Evolutionary conservation across 2,329 filamentous ascomycete species (phyloP), one percentile per base, ranked within the genome.

Genomic region (Paraphaeosphaeria sporulosa): DNA sequence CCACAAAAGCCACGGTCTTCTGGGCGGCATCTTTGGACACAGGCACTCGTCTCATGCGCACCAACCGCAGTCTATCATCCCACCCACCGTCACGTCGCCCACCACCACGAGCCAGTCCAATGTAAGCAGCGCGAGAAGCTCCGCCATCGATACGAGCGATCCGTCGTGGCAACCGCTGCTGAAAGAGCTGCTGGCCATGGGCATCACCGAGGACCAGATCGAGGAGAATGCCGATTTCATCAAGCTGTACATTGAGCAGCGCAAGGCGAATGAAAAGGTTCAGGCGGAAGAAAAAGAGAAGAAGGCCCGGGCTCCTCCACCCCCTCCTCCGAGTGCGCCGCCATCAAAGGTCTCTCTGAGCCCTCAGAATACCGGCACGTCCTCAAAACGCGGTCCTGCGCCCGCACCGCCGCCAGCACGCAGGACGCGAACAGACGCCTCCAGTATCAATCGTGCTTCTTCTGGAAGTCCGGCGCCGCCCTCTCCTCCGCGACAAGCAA

Each of bases 151-250:
- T 71, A 83, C 85, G 5, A 83, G 82, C 12, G 88, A 90, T 71
- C 88, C 88, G 1, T 84, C 84, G 56, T 87, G 85, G 79, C 85
- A 87, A 71, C 83, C 83, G 10, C 79, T 90, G 19, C 73, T 90
- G 61, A 83, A 87, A 60, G 87, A 90, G 68, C 75, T 90, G 56
- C 70, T 85, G 64, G 79, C 81, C 21, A 89, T 90, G 86, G 88
- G 88, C 44, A 89, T 90, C 55, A 89, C 87, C 1, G 86, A 89
- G 69, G 87, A 90, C 67, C 85, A 89, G 74, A 89, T 90, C 58
- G 85, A 85, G 60, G 84, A 89, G 64, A 88, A 90, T 71, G 84
- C 86, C 2, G 88, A 88, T 57, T 90, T 90, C 68, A 90, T 90
- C 75, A 88, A 88, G 77, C 80, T 83, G 59, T 90, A 89, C 69